phyloP scores from a whole-genome alignment of 129 eudicot species.

The Lactuca sativa region DNA sequence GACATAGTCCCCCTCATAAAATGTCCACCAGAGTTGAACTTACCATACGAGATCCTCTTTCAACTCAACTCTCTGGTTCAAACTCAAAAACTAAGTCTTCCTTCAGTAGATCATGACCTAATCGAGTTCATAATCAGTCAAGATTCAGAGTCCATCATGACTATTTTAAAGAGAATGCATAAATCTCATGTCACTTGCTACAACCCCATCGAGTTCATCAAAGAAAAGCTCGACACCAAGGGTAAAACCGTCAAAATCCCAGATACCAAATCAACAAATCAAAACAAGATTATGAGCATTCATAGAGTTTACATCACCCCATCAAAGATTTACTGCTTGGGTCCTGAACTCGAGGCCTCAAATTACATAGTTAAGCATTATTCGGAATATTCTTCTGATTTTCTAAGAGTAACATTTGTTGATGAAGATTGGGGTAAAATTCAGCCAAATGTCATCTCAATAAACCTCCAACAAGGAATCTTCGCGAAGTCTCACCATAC shows the following conservation, averaged over 20 bases:
- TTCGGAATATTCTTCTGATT: slow-evolving; percentile 70
- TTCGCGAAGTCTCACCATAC: slow-evolving; percentile 71
- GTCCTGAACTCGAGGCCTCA: slow-evolving; percentile 91
- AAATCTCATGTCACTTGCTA: slow-evolving; percentile 62
- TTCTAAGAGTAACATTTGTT: slow-evolving; percentile 84
- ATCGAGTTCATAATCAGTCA: slow-evolving; percentile 54
- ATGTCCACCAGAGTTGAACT: slow-evolving; percentile 30
- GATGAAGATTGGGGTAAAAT: slow-evolving; percentile 97
- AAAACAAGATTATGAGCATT: slow-evolving; percentile 74
- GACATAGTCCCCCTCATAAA: slow-evolving; percentile 67
- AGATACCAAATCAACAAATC: slow-evolving; percentile 35
- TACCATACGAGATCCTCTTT: slow-evolving; percentile 74
- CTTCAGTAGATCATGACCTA: slow-evolving; percentile 51
- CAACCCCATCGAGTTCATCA: slow-evolving; percentile 66
- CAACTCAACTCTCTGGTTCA: slow-evolving; percentile 92
- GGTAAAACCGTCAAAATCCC: slow-evolving; percentile 30
- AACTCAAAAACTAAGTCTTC: slow-evolving; percentile 71
- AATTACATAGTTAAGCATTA: slow-evolving; percentile 87
- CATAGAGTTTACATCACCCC: slow-evolving; percentile 87
- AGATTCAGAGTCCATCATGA: slow-evolving; percentile 43
- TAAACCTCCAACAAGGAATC: slow-evolving; percentile 55
- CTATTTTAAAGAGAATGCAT: slow-evolving; percentile 73
- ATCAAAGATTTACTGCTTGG: slow-evolving; percentile 73
- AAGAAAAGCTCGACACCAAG: slow-evolving; percentile 26
- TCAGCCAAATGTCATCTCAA: slow-evolving; percentile 48